These are phyloP conservation scores for Aquilaria sinensis DNA, from an alignment of 345 rosid genomes.

Conservation along the genomic window DNA sequence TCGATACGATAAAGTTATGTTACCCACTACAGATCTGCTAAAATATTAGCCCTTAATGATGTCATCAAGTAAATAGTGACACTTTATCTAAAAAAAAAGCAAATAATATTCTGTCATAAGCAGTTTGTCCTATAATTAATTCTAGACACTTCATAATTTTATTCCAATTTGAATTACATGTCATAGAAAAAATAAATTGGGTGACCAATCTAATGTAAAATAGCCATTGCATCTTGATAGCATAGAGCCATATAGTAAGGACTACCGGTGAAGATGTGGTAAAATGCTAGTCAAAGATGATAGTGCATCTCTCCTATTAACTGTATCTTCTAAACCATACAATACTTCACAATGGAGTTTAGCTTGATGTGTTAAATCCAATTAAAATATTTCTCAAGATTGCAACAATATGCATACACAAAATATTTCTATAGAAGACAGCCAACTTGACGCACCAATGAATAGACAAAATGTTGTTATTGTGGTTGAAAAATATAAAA, in stretches of 20 bases:
- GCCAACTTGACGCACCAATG: too few species aligned
- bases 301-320: background rate
- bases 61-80: too few species aligned
- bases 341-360: too few species aligned
- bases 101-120: constrained; percentile 6
- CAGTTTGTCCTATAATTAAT: background rate
- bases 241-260: constrained; percentile 3
- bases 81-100: constrained; percentile 1
- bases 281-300: background rate
- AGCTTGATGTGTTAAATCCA: too few species aligned
- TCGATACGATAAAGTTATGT: background rate
- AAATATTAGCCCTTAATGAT: too few species aligned
- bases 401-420: too few species aligned
- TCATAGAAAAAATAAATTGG: background rate
- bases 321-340: background rate
- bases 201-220: background rate
- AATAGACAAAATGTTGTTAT: too few species aligned
- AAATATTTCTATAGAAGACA: too few species aligned
- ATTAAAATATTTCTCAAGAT: too few species aligned
- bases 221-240: constrained; percentile 13
- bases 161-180: constrained; percentile 2
- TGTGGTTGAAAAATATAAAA: too few species aligned
- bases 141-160: background rate
- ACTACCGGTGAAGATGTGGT: constrained; percentile 6
- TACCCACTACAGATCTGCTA: too few species aligned